A percentile compares a stretch with the other conserved stretches of the same genome.
phyloP scores from a whole-genome alignment of 1,284 basidiomycete species.

The Ceratobasidium sp. region DNA sequence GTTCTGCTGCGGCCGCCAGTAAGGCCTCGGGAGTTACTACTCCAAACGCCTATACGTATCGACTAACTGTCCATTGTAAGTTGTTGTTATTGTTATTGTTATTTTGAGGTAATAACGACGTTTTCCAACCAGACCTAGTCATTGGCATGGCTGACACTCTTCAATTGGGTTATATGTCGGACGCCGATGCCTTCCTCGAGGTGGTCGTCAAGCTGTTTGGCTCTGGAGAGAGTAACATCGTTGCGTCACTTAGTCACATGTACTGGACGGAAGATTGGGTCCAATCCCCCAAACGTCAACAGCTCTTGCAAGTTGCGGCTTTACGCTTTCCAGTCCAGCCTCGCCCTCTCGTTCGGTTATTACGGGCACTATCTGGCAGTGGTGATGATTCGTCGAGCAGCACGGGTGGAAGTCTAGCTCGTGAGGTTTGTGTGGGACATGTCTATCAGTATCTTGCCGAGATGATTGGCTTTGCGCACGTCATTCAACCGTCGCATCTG shows the following conservation, averaged over 20 bases:
- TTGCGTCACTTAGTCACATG: conserved; percentile 78
- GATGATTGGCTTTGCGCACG: conserved; percentile 79
- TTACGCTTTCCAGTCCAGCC: conserved; percentile 84
- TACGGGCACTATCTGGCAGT: conserved; percentile 77
- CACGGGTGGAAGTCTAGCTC: conserved; percentile 57
- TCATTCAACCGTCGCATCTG: conserved; percentile 65
- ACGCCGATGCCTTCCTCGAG: conserved; percentile 76
- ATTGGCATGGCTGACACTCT: conserved; percentile 77
- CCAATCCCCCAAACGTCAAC: conserved; percentile 72
- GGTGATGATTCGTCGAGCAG: conserved; percentile 55
- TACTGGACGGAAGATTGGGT: conserved; percentile 73
- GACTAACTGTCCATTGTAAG: conserved; percentile 84
- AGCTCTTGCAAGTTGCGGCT: conserved; percentile 81
- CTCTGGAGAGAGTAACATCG: conserved; percentile 73
- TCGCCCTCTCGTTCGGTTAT: conserved; percentile 74
- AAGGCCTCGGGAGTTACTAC: conserved; percentile 75
- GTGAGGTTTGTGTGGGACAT: conserved; percentile 63
- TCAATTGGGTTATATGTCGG: conserved; percentile 75
- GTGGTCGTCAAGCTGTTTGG: conserved; percentile 86
- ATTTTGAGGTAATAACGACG: conserved; percentile 4
- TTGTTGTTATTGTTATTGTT: conserved; percentile 9
- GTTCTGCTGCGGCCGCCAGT: conserved; percentile 74
- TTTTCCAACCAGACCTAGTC: conserved; percentile 65
- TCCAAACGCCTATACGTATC: conserved; percentile 82
- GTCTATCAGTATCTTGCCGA: conserved; percentile 79